A percentile compares a stretch with the other conserved stretches of the same genome.
Evolutionary conservation across 495 filamentous ascomycete genomes (phyloP).

Genomic region (Neurospora sp.): DNA sequence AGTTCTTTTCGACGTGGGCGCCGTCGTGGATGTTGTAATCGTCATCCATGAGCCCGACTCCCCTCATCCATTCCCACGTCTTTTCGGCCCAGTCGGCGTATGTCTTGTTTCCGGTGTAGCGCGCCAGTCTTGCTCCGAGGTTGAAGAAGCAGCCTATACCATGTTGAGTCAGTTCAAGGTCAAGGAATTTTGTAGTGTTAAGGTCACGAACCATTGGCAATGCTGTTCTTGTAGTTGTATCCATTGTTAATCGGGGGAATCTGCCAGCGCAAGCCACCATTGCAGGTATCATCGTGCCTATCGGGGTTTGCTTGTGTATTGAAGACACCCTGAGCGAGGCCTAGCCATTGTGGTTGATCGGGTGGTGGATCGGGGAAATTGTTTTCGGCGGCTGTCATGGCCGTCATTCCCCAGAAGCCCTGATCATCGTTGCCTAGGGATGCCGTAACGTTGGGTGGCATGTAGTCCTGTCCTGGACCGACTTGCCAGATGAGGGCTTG

Average conservation of each 20-base stretch:
- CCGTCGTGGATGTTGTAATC: constrained; percentile 68
- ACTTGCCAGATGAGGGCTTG: constrained; percentile 61
- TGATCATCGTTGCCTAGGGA: constrained; percentile 83
- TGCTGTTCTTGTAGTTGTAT: constrained; percentile 82
- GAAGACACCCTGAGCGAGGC: constrained; percentile 69
- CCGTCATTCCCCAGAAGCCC: constrained; percentile 64
- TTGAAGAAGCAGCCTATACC: constrained; percentile 85
- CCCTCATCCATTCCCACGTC: constrained; percentile 61
- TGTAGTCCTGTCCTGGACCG: constrained; percentile 56
- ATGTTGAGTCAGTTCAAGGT: not conserved
- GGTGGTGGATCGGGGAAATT: constrained; percentile 53
- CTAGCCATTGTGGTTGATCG: constrained; percentile 56
- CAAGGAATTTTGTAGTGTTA: not conserved
- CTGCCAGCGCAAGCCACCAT: constrained; percentile 78
- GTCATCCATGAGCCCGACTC: constrained; percentile 52
- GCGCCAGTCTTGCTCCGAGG: constrained; percentile 65
- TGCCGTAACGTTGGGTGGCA: constrained; percentile 59
- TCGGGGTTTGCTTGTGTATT: constrained; percentile 50
- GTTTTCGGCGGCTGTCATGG: constrained; percentile 63
- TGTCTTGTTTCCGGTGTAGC: constrained; percentile 66
- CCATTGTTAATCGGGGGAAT: constrained; percentile 67
- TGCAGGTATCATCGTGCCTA: constrained; percentile 55
- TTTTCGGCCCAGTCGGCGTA: constrained; percentile 68
- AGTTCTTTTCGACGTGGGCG: constrained; percentile 53
- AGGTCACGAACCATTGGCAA: not conserved